Percentiles rank a stretch among this genome's conserved stretches.
Evolutionary conservation across 495 filamentous ascomycete genomes (phyloP).

Genomic region (Echria macrotheca): DNA sequence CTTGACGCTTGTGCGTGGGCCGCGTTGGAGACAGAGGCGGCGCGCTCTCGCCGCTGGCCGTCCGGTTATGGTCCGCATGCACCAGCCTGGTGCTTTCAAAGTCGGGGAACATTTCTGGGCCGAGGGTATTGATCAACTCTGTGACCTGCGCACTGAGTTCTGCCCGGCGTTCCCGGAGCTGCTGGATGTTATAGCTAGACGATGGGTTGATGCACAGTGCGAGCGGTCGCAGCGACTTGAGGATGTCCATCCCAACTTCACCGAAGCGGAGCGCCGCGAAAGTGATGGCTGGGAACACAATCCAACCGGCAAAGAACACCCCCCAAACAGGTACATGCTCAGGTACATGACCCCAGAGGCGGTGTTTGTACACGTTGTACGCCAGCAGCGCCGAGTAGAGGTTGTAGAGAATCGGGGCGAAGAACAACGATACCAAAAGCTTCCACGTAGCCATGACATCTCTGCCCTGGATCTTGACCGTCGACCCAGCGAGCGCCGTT

Average conservation of each 20-base stretch:
- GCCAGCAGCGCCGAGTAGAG: slow-evolving; percentile 70
- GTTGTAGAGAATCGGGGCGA: slow-evolving; percentile 82
- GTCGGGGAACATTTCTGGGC: slow-evolving; percentile 94
- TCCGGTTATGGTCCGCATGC: slow-evolving; percentile 34
- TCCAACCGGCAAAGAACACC: slow-evolving; percentile 64
- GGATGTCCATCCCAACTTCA: slow-evolving; percentile 95
- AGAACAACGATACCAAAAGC: slow-evolving; percentile 80
- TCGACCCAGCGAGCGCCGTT: slow-evolving; percentile 84
- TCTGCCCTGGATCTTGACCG: slow-evolving; percentile 86
- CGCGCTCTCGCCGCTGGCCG: slow-evolving; percentile 15
- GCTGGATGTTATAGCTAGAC: slow-evolving; percentile 75
- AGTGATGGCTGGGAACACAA: slow-evolving; percentile 82
- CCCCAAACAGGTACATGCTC: slow-evolving; percentile 74
- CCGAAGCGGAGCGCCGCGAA: slow-evolving; percentile 94
- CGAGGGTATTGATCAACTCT: slow-evolving; percentile 87
- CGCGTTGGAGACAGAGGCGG: background rate
- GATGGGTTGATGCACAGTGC: slow-evolving; percentile 82
- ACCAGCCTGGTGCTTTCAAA: slow-evolving; percentile 83
- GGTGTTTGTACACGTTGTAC: slow-evolving; percentile 73
- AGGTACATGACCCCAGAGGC: slow-evolving; percentile 72
- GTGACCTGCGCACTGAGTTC: slow-evolving; percentile 78
- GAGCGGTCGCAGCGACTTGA: slow-evolving; percentile 89
- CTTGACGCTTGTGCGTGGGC: slow-evolving; percentile 11
- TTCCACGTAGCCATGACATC: slow-evolving; percentile 99
- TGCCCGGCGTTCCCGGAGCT: slow-evolving; percentile 67